Conservation (phyloP, 805 yeast genomes). For the Ogataea neopini region DNA sequence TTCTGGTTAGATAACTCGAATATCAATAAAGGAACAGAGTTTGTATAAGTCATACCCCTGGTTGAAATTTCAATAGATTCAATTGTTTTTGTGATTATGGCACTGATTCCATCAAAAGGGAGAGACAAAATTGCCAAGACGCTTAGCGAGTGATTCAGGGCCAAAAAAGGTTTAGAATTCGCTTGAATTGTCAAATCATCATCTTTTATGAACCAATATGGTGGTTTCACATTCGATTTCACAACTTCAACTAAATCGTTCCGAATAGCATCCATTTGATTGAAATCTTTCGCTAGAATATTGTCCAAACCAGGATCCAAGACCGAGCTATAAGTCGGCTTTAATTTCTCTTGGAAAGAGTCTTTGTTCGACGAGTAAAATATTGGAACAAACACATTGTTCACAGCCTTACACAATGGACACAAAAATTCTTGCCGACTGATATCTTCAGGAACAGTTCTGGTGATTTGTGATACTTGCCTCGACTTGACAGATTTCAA, state of each 20-base stretch:
- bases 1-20: constrained; percentile 63
- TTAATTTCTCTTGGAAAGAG: constrained; percentile 21
- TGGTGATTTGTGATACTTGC: constrained; percentile 66
- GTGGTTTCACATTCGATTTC: constrained; percentile 24
- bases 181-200: constrained; percentile 20
- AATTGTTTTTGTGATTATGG: constrained; percentile 52
- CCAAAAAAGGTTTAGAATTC: constrained; percentile 24
- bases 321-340: constrained; percentile 7
- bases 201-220: constrained; percentile 32
- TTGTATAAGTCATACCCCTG: constrained; percentile 48
- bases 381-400: constrained; percentile 81
- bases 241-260: constrained; percentile 25
- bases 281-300: constrained; percentile 6
- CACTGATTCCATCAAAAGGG: constrained; percentile 35
- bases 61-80: constrained; percentile 65
- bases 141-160: constrained; percentile 28
- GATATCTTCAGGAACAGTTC: constrained; percentile 76
- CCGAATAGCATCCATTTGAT: constrained; percentile 19
- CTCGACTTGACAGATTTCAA: constrained; percentile 55
- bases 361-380: constrained; percentile 52
- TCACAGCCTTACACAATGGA: constrained; percentile 87
- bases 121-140: constrained; percentile 27
- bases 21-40: constrained; percentile 41
- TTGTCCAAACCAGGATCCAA: constrained; percentile 18
- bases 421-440: constrained; percentile 77